Percentiles rank a stretch among this genome's conserved stretches.
These are phyloP conservation scores for Claviceps digitariae DNA, from an alignment of 2,329 filamentous ascomycete species.

Conservation along the genomic window DNA sequence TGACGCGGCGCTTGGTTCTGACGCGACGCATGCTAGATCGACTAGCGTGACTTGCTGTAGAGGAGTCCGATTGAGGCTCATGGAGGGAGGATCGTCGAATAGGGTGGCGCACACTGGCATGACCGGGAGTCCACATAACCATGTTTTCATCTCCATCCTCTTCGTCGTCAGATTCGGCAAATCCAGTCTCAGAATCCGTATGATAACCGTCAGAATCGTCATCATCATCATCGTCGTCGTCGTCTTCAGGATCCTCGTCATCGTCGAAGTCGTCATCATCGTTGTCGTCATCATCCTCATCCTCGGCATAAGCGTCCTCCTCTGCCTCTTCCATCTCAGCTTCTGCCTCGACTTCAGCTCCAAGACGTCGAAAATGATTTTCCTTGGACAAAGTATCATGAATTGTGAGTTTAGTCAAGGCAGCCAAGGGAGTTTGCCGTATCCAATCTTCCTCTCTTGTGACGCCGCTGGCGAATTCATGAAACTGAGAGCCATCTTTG, in stretches of 20 bases:
- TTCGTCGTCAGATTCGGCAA: constrained; percentile 56
- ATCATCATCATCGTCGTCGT: constrained; percentile 38
- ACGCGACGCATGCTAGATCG: constrained; percentile 15
- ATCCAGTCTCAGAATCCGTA: constrained; percentile 57
- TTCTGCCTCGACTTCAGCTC: constrained; percentile 84
- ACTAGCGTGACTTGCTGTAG: constrained; percentile 31
- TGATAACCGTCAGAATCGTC: constrained; percentile 57
- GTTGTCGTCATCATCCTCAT: constrained; percentile 34
- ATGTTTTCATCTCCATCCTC: constrained; percentile 53
- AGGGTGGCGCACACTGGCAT: constrained; percentile 21
- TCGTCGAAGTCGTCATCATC: constrained; percentile 32
- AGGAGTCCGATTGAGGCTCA: constrained; percentile 46
- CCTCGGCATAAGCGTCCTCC: constrained; percentile 27
- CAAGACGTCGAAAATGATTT: constrained; percentile 72
- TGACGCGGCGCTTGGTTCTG: constrained; percentile 12
- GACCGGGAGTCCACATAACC: constrained; percentile 40
- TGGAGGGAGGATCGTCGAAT: constrained; percentile 24
- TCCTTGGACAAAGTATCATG: constrained; percentile 84
- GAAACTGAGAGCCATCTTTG: constrained; percentile 53
- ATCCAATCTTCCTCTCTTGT: constrained; percentile 88
- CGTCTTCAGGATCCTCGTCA: constrained; percentile 34
- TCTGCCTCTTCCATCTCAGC: constrained; percentile 62
- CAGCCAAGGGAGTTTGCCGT: constrained; percentile 47
- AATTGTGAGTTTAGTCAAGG: constrained; percentile 65
- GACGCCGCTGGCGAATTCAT: constrained; percentile 80